Evolutionary conservation across 768 basidiomycete genomes (phyloP).

Genomic region (Austroboletus eburneus): DNA sequence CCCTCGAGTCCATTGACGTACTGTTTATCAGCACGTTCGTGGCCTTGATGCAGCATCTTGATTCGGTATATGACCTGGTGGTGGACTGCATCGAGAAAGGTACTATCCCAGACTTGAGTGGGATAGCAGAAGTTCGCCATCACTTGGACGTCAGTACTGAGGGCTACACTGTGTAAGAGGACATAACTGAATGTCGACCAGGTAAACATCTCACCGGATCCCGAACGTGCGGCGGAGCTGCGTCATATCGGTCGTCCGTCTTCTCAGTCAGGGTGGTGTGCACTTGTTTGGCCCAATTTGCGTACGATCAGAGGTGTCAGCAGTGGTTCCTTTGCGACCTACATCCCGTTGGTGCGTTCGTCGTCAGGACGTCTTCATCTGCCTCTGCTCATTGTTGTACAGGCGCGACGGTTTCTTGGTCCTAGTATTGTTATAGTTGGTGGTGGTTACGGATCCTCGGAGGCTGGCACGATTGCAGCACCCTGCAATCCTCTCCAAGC

Average conservation of each 20-base stretch:
- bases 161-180: neutral
- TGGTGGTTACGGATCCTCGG: neutral
- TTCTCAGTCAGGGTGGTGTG: neutral
- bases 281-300: neutral
- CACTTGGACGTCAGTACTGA: neutral
- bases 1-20: neutral
- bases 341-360: neutral
- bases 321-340: neutral
- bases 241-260: neutral
- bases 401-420: neutral
- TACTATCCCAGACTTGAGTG: neutral
- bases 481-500: neutral
- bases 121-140: neutral
- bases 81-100: neutral
- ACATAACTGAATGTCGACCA: neutral
- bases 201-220: neutral
- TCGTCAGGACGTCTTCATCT: neutral
- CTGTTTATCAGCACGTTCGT: neutral
- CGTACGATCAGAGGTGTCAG: neutral
- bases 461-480: neutral
- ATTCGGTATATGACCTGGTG: neutral
- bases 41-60: neutral
- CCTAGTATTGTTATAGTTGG: neutral
- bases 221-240: neutral
- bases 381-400: neutral